Evolutionary conservation across 1,139 yeast species (phyloP), one percentile per base, ranked within the genome.

Genomic region (Kodamaea plutei): DNA sequence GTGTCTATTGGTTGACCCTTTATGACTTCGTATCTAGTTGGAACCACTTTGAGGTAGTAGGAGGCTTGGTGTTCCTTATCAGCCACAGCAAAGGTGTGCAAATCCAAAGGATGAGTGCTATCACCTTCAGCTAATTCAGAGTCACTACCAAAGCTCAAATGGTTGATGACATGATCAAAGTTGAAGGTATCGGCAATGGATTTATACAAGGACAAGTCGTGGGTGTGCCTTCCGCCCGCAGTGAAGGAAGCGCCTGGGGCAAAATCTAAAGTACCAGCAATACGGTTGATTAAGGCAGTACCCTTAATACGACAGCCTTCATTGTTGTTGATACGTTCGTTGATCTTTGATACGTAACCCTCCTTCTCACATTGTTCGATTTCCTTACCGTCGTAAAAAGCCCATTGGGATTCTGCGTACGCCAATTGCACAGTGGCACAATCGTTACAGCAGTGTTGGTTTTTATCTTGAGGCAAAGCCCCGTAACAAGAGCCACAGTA

Each of bases 231-330:
- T 15, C 76, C 76, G 6, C 62, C 61, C 28, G 61, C 50, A 32
- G 77, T 73, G 40, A 66, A 69, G 28, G 84, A 75, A 37, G 73
- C 78, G 13, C 98, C 98, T 2, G 98, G 97, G 1, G 96, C 96
- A 67, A 91, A 88, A 60, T 91, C 97, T 44, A 91, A 63, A 51
- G 87, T 84, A 24, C 98, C 98, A 18, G 84, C 78, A 24, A 91
- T 84, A 57, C 95, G 76, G 59, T 85, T 84, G 49, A 91, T 77
- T 47, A 76, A 68, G 7, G 94, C 81, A 20, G 74, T 69, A 21
- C 98, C 98, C 38, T 73, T 73, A 30, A 91, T 68, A 44, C 94
- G 71, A 61, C 98, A 91, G 6, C 98, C 98, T 58, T 89, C 96
- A 34, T 58, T 55, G 25, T 48, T 45, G 36, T 69, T 54, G 37